A percentile compares a stretch with the other conserved stretches of the same genome.
phyloP scores from a whole-genome alignment of 495 filamentous ascomycete species.

The Trichocladium antarcticum region DNA sequence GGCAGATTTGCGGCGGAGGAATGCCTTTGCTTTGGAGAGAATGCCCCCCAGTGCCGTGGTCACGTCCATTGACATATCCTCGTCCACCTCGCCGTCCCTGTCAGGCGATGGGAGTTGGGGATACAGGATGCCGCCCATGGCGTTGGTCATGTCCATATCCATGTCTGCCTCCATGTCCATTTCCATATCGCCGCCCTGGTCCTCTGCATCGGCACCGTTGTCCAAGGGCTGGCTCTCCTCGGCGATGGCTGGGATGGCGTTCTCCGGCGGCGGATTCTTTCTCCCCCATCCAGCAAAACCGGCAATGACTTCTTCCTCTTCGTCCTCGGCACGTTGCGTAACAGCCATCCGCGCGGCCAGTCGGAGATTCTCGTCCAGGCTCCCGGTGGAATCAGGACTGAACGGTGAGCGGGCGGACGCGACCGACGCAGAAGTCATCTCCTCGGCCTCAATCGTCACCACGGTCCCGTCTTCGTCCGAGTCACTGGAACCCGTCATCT shows the following conservation, averaged over 20 bases:
- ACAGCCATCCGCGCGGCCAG: constrained; percentile 64
- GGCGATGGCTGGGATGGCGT: constrained; percentile 1
- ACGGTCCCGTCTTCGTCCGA: constrained; percentile 61
- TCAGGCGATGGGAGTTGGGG: constrained; percentile 20
- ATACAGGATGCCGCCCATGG: constrained; percentile 46
- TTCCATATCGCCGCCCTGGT: constrained; percentile 25
- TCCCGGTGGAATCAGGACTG: constrained; percentile 52
- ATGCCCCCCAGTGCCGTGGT: constrained; percentile 78
- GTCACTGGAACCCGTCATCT: constrained; percentile 41
- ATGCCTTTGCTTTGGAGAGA: constrained; percentile 36
- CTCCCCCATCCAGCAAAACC: constrained; percentile 39
- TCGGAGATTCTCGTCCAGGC: constrained; percentile 64
- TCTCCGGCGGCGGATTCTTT: constrained; percentile 19
- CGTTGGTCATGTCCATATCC: constrained; percentile 47
- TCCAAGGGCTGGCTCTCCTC: constrained; percentile 7
- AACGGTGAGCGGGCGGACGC: constrained; percentile 46
- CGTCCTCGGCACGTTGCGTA: constrained; percentile 58
- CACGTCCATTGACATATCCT: constrained; percentile 73
- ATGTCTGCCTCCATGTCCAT: constrained; percentile 40
- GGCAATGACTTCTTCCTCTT: constrained; percentile 73
- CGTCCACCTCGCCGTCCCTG: constrained; percentile 36
- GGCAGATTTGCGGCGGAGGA: constrained; percentile 18
- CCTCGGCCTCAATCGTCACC: constrained; percentile 59
- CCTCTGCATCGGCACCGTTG: constrained; percentile 11
- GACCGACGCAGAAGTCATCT: constrained; percentile 56